Percentiles rank a stretch among this genome's conserved stretches.
These are phyloP conservation scores for Boletus reticuloceps DNA, from an alignment of 768 basidiomycete genomes.

Conservation along the genomic window DNA sequence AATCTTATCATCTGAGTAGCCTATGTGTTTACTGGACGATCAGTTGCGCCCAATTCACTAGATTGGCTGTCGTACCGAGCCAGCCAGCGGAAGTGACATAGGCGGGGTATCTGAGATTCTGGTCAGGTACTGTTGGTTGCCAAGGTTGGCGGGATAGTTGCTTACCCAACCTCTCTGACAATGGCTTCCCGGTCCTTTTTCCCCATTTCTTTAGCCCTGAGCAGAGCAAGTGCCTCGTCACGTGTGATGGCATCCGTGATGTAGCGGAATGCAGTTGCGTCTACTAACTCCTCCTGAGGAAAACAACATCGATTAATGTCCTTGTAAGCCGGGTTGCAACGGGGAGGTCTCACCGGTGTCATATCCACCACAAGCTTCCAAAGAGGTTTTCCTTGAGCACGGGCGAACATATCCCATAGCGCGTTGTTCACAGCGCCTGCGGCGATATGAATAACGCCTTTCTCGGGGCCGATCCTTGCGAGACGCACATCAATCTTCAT, in stretches of 20 bases:
- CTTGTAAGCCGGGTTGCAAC: background rate
- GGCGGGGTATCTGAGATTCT: slow-evolving; percentile 70
- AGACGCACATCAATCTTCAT: background rate
- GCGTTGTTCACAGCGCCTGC: slow-evolving; percentile 89
- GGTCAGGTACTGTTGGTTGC: background rate
- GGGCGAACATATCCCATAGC: slow-evolving; percentile 91
- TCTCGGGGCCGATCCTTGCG: slow-evolving; percentile 86
- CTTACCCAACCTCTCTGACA: slow-evolving; percentile 67
- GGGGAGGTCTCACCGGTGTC: slow-evolving; percentile 53
- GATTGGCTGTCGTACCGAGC: slow-evolving; percentile 52
- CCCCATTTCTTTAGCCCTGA: slow-evolving; percentile 70
- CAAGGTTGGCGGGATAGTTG: background rate
- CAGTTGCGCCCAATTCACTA: background rate
- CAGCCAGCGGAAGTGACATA: slow-evolving; percentile 94
- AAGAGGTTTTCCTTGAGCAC: slow-evolving; percentile 75
- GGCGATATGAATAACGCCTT: slow-evolving; percentile 92
- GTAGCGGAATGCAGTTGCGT: slow-evolving; percentile 78
- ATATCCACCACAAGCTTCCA: slow-evolving; percentile 96
- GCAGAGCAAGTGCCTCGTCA: slow-evolving; percentile 82
- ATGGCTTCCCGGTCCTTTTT: slow-evolving; percentile 78
- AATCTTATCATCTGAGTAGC: slow-evolving; percentile 93
- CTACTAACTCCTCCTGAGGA: slow-evolving; percentile 71
- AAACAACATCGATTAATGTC: background rate
- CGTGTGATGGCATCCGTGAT: slow-evolving; percentile 92
- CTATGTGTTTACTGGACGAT: slow-evolving; percentile 31